Conservation (phyloP, 192 early-diverging fungal species). For the Neocallimastix lanati region DNA sequence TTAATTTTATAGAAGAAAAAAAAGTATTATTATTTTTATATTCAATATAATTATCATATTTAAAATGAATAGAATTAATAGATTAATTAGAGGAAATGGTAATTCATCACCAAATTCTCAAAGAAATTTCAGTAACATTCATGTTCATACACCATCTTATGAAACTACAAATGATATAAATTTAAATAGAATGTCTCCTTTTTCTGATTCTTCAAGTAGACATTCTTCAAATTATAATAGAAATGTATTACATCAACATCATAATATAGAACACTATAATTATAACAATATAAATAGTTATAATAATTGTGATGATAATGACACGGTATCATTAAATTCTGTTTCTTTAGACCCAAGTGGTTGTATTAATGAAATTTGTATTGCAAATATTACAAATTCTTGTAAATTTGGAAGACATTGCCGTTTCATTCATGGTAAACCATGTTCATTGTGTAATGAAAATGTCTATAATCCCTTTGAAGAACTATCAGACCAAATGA, state of each 20-base stretch:
- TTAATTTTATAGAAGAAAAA: no score
- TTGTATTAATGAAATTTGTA: neutral
- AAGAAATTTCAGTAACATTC: neutral
- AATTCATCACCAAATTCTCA: neutral
- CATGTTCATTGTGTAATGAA: neutral
- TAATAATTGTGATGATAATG: no score
- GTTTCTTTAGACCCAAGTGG: neutral
- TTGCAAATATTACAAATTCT: neutral
- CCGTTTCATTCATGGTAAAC: neutral
- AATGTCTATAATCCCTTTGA: neutral
- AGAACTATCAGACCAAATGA: neutral
- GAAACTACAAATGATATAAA: neutral
- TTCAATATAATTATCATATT: no score
- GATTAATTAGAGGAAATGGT: neutral
- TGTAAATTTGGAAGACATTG: neutral
- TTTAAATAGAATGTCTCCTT: no score
- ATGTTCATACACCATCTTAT: neutral
- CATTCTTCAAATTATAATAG: no score
- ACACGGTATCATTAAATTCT: neutral
- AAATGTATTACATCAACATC: no score
- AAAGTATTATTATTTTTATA: no score
- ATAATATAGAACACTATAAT: no score
- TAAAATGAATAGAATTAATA: neutral
- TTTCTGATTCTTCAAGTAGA: no score
- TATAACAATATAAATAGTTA: no score